Base-by-base conservation (phyloP, 2,329 filamentous ascomycete genomes). In the Fusarium liriodendri region DNA sequence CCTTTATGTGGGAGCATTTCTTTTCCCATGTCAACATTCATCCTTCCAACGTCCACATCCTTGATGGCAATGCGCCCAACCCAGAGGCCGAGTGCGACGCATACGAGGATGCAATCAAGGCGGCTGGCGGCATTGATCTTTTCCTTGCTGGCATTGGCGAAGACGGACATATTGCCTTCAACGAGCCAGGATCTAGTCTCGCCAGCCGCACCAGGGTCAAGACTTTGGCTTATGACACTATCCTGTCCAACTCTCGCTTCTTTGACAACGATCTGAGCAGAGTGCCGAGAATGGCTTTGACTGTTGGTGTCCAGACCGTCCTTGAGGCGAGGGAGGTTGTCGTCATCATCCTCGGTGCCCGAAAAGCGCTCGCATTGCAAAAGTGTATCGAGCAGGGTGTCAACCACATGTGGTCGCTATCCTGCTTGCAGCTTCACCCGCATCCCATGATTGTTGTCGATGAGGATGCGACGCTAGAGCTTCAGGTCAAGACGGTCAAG, bases 1-100 rank as follows among this genome's bases (percentile, higher is more conserved):
- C 92, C 74, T 97, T 97, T 86, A 97, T 97, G 94, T 97, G 95
- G 89, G 94, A 93, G 84, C 89, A 97, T 84, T 95, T 97, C 87
- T 97, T 97, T 87, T 94, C 93, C 50, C 94, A 90, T 76, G 92
- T 97, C 77, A 94, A 97, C 80, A 92, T 97, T 76, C 89, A 91
- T 74, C 94, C 94, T 6, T 88, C 89, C 79, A 95, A 96, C 81
- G 94, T 97, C 80, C 92, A 97, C 84, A 95, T 97, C 78, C 89
- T 96, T 42, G 90, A 96, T 80, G 94, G 94, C 78, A 96, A 95
- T 80, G 93, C 94, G 0, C 84, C 89, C 16, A 93, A 94, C 79
- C 89, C 95, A 3, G 90, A 92, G 74, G 90, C 90, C 45, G 94
- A 97, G 83, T 96, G 94, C 79, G 89, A 92, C 54, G 89, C 90